Percentiles rank a stretch among this genome's conserved stretches.
Conservation (phyloP, 2,329 filamentous ascomycete species). For the Sporothrix luriei region DNA sequence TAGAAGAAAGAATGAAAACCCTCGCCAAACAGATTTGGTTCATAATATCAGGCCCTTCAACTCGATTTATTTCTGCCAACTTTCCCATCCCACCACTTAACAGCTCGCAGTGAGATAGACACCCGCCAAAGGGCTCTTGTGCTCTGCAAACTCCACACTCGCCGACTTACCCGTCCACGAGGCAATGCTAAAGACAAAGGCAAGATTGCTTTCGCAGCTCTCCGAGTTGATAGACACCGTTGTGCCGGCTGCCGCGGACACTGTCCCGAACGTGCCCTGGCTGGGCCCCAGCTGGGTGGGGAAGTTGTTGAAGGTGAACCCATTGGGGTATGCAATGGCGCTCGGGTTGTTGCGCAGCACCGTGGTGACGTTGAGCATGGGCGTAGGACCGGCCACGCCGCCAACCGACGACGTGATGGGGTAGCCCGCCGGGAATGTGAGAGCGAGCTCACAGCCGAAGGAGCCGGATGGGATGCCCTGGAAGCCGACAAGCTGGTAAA, state of each 20-base stretch:
- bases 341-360: conserved; percentile 26
- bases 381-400: neutral
- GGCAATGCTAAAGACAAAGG: conserved; percentile 30
- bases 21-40: neutral
- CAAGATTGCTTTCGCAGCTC: conserved; percentile 28
- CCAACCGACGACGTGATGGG: conserved; percentile 20
- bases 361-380: conserved; percentile 31
- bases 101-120: conserved; percentile 32
- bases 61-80: neutral
- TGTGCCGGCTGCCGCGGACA: conserved; percentile 15
- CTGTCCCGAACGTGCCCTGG: conserved; percentile 31
- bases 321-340: conserved; percentile 30
- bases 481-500: conserved; percentile 34
- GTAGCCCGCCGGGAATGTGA: conserved; percentile 28
- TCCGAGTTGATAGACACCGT: conserved; percentile 31
- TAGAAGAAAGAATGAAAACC: neutral
- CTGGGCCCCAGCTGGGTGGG: conserved; percentile 18
- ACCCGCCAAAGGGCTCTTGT: conserved; percentile 25
- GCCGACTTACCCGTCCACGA: conserved; percentile 30
- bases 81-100: conserved; percentile 4
- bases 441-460: conserved; percentile 30
- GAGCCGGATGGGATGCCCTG: conserved; percentile 28
- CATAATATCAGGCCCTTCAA: neutral
- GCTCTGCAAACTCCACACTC: conserved; percentile 19
- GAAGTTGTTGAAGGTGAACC: conserved; percentile 22